Evolutionary conservation across 164 flowering plant genomes (phyloP), one percentile per base, ranked within the genome.

Genomic region (Vitis labrusca): DNA sequence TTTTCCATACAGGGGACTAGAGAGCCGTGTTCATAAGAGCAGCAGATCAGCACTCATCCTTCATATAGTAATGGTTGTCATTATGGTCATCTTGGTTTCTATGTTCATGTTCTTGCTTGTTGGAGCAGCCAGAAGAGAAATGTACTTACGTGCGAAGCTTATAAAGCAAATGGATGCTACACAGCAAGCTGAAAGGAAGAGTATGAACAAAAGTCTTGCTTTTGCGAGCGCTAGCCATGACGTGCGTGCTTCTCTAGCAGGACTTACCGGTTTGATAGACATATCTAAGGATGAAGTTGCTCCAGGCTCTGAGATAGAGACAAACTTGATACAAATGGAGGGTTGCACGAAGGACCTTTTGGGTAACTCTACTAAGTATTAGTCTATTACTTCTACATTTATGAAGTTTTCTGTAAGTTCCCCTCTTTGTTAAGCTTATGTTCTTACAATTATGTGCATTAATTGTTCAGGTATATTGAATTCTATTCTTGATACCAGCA

Each of bases 171-270:
- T 73, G 89, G 97, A 91, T 69, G 84, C 90, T 27, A 89, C 95
- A 5, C 83, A 80, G 66, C 94, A 91, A 75, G 94, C 97, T 0
- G 99, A 96, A 81, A 87, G 89, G 27, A 91, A 88, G 76, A 89
- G 89, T 59, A 83, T 84, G 89, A 91, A 85, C 66, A 92, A 90
- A 68, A 89, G 90, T 54, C 50, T 61, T 8, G 98, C 98, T 10
- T 85, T 87, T 56, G 88, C 95, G 0, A 82, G 80, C 7, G 94
- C 98, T 5, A 93, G 84, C 76, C 99, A 96, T 71, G 99, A 96
- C 23, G 76, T 96, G 10, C 87, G 98, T 0, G 84, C 87, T 59
- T 70, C 88, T 15, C 65, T 96, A 29, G 91, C 92, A 6, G 82
- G 81, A 12, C 78, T 96, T 48, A 78, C 64, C 32, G 89, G 89